These are phyloP conservation scores for Triticum monococcum DNA, from an alignment of 176 grass and related monocot species.

Conservation along the genomic window DNA sequence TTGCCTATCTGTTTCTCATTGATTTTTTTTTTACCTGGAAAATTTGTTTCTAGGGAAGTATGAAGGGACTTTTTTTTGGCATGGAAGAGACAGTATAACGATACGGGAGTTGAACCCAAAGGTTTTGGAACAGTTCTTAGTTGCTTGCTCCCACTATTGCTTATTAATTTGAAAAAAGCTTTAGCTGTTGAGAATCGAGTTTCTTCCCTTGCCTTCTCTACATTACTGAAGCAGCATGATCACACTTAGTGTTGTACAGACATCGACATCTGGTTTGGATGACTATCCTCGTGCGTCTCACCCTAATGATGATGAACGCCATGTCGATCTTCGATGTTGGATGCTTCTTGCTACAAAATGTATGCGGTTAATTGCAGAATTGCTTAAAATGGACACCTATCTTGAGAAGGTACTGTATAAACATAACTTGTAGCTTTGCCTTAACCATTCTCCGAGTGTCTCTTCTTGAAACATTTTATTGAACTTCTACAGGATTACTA, in stretches of 20 bases:
- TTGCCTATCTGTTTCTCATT: not conserved
- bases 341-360: constrained; percentile 92
- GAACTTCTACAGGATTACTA: constrained; percentile 67
- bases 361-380: constrained; percentile 72
- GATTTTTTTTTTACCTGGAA: not conserved
- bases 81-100: constrained; percentile 88
- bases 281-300: constrained; percentile 96
- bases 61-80: constrained; percentile 85
- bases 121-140: constrained; percentile 47
- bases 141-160: not conserved
- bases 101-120: constrained; percentile 84
- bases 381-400: constrained; percentile 59
- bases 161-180: not conserved
- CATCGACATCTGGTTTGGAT: constrained; percentile 89
- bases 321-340: constrained; percentile 92
- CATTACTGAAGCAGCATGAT: not conserved
- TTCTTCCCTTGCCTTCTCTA: constrained; percentile 16
- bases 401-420: constrained; percentile 58
- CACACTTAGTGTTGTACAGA: constrained; percentile 52
- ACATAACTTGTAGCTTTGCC: constrained; percentile 22
- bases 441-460: not conserved
- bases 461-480: not conserved
- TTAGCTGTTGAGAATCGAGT: not conserved
- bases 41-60: constrained; percentile 52
- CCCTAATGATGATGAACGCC: constrained; percentile 85